Base-by-base conservation (phyloP, 1,284 basidiomycete species). In the Sporisorium iseilematis-ciliati region DNA sequence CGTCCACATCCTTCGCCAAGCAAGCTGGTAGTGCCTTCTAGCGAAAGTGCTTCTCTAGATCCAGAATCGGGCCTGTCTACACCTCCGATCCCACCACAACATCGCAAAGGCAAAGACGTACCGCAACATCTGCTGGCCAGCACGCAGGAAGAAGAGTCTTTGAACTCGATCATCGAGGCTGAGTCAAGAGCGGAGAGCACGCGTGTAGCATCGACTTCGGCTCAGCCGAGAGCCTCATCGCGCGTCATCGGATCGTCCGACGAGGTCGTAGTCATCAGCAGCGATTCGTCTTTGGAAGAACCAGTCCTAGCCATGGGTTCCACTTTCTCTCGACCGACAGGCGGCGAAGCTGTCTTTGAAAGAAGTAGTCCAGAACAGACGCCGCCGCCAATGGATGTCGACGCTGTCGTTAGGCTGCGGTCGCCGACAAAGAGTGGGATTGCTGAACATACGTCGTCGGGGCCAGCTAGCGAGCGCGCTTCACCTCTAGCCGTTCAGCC, bases 71-170 rank as follows among this genome's bases (percentile, higher is more conserved):
- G 51, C 7, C 21, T 29, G 16, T 71, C 68, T 1, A 42, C 41
- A 4, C 62, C 58, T 7, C 55, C 53, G 0, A 43, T 61, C 11
- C 20, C 57, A 7, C 68, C 68, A 14, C 33, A 46, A 4, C 45
- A 65, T 18, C 38, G 46, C 3, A 53, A 50, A 35, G 42, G 57
- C 1, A 35, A 49, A 16, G 21, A 7, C 23, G 50, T 50, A 14
- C 43, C 51, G 33, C 53, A 57, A 35, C 56, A 42, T 26, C 5
- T 63, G 43, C 31, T 56, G 18, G 46, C 7, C 4, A 69, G 56
- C 48, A 69, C 66, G 12, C 60, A 61, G 35, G 66, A 63, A 11
- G 59, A 68, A 23, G 65, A 58, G 7, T 58, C 51, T 6, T 35
- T 55, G 7, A 50, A 31, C 7, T 68, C 55, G 23, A 45, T 57